phyloP scores from a whole-genome alignment of 441 rosid species.

The Croton laevigatus region DNA sequence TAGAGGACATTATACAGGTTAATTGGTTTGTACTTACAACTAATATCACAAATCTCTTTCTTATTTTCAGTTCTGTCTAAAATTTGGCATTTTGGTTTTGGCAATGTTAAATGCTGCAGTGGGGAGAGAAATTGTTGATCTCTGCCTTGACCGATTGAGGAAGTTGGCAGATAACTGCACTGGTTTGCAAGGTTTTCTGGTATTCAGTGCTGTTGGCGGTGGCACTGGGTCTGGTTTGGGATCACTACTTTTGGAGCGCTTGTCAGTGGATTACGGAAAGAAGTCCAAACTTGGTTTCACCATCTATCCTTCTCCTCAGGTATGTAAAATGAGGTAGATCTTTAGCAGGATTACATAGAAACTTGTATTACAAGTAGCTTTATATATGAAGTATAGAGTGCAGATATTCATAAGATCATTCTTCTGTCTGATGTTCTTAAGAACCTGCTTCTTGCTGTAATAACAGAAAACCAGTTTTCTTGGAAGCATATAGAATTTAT shows the following conservation, averaged over 20 bases:
- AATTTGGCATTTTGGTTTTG: neutral
- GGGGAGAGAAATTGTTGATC: conserved; percentile 76
- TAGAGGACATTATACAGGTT: conserved; percentile 81
- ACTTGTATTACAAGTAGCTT: neutral
- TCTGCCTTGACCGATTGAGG: conserved; percentile 71
- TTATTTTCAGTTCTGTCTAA: neutral
- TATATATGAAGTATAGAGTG: neutral
- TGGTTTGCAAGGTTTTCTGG: conserved; percentile 81
- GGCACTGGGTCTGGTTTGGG: conserved; percentile 87
- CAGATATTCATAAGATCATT: neutral
- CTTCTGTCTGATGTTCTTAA: neutral
- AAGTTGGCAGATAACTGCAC: conserved; percentile 80
- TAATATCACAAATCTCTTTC: neutral
- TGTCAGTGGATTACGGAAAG: conserved; percentile 82
- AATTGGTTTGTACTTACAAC: neutral
- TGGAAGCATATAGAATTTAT: neutral
- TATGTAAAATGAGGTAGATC: conserved; percentile 17
- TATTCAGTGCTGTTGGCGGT: conserved; percentile 72
- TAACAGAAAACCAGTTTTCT: neutral
- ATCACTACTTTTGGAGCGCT: conserved; percentile 66
- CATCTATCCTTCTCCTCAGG: conserved; percentile 83
- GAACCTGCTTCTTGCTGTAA: neutral
- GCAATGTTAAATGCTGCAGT: conserved; percentile 42
- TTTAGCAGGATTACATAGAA: neutral
- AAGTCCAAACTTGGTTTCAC: conserved; percentile 78